Percentiles rank a stretch among this genome's conserved stretches.
These are phyloP conservation scores for Fusarium kyushuense DNA, from an alignment of 2,329 filamentous ascomycete genomes.

Conservation along the genomic window DNA sequence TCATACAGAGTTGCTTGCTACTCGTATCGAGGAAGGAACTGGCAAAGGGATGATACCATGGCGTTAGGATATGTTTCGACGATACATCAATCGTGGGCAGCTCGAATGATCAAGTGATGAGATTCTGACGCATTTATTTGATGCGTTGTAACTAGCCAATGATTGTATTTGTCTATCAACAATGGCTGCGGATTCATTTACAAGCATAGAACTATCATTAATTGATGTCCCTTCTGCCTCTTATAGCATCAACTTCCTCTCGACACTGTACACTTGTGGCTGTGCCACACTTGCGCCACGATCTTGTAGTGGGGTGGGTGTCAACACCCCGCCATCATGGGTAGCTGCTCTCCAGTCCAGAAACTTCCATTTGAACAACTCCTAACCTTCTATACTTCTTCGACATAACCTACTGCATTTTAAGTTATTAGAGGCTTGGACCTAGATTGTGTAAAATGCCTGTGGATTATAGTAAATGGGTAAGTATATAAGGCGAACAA, in stretches of 20 bases:
- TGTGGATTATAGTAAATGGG: slow-evolving; percentile 77
- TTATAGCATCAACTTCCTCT: too few species aligned
- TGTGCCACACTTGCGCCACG: slow-evolving; percentile 14
- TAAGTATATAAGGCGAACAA: slow-evolving; percentile 50
- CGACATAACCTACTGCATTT: background rate
- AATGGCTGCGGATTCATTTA: too few species aligned
- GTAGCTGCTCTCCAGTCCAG: slow-evolving; percentile 44
- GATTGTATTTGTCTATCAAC: background rate
- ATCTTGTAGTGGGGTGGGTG: slow-evolving; percentile 40
- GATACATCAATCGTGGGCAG: background rate
- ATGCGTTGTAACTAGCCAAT: background rate
- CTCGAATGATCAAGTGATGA: background rate
- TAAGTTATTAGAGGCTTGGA: background rate
- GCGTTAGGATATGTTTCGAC: slow-evolving; percentile 2
- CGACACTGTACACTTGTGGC: background rate
- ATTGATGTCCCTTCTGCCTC: background rate
- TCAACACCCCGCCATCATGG: slow-evolving; percentile 46
- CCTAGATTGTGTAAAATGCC: slow-evolving; percentile 56
- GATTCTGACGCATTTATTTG: background rate
- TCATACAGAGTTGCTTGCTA: background rate
- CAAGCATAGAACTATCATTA: background rate
- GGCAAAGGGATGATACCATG: slow-evolving; percentile 11
- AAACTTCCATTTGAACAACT: slow-evolving; percentile 43
- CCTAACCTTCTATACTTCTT: background rate
- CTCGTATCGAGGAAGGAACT: background rate